phyloP scores from a whole-genome alignment of 305 asterid species.

The Rubia peregrina region DNA sequence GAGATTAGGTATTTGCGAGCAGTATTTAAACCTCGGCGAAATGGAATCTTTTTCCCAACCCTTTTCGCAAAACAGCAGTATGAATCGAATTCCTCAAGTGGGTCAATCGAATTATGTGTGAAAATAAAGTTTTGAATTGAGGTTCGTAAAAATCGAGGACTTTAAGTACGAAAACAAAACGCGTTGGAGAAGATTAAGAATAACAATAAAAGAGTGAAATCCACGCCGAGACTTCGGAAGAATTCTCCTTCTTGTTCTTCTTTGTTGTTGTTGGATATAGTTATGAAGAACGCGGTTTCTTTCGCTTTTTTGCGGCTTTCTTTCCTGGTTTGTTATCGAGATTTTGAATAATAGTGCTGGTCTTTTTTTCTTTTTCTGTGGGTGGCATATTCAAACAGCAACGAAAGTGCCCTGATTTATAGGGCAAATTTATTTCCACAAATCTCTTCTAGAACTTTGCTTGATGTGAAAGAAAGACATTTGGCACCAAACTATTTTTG shows the following conservation, averaged over 20 bases:
- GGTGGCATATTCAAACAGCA: background rate
- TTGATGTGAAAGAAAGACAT: background rate
- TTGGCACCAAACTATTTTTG: background rate
- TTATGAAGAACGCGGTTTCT: slow-evolving; percentile 6
- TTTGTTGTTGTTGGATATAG: background rate
- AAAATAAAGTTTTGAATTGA: background rate
- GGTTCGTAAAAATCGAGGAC: background rate
- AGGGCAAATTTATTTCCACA: background rate
- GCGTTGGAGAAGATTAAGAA: background rate
- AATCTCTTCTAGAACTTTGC: slow-evolving; percentile 6
- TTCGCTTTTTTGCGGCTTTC: background rate
- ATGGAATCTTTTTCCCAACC: background rate
- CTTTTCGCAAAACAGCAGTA: background rate
- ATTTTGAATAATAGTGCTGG: background rate
- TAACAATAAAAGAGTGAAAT: background rate
- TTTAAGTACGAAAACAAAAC: background rate
- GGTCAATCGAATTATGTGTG: background rate
- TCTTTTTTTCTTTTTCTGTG: background rate
- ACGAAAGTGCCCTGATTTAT: background rate
- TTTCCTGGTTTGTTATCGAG: background rate
- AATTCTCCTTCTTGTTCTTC: background rate
- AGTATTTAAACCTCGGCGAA: background rate
- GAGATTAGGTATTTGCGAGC: background rate
- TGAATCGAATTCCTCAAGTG: background rate
- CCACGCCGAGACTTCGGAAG: background rate